Evolutionary conservation across 148 eudicot genomes (phyloP).

Genomic region (Polygonum aviculare): DNA sequence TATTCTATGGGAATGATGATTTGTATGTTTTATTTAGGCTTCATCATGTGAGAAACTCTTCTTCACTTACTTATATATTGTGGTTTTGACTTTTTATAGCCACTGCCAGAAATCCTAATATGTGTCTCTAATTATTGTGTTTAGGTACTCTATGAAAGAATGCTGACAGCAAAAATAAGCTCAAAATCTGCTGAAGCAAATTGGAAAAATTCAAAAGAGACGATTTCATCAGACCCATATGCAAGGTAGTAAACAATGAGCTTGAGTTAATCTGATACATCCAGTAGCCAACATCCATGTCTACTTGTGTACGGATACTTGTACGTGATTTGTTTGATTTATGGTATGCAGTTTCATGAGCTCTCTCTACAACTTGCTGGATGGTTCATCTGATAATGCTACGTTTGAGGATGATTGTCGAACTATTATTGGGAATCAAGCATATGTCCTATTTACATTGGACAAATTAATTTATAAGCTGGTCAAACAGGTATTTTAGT

Average conservation of each 20-base stretch:
- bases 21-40: conserved; percentile 76
- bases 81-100: neutral
- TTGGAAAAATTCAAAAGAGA: conserved; percentile 55
- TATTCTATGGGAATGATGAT: conserved; percentile 76
- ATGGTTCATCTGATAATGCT: conserved; percentile 86
- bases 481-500: conserved; percentile 70
- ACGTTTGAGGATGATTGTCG: conserved; percentile 95
- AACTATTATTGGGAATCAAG: conserved; percentile 75
- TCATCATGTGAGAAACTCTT: conserved; percentile 52
- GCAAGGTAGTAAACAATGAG: conserved; percentile 40
- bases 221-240: conserved; percentile 43
- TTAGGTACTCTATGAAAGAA: conserved; percentile 68
- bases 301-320: neutral
- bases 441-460: conserved; percentile 81
- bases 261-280: neutral
- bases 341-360: conserved; percentile 58
- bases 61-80: neutral
- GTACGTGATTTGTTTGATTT: neutral
- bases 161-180: conserved; percentile 61
- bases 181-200: conserved; percentile 46
- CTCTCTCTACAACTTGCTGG: conserved; percentile 78
- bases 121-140: neutral
- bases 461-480: conserved; percentile 89
- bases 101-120: neutral
- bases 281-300: neutral